Percentiles rank a stretch among this genome's conserved stretches.
phyloP scores from a whole-genome alignment of 305 asterid species.

The Coffea humblotiana region DNA sequence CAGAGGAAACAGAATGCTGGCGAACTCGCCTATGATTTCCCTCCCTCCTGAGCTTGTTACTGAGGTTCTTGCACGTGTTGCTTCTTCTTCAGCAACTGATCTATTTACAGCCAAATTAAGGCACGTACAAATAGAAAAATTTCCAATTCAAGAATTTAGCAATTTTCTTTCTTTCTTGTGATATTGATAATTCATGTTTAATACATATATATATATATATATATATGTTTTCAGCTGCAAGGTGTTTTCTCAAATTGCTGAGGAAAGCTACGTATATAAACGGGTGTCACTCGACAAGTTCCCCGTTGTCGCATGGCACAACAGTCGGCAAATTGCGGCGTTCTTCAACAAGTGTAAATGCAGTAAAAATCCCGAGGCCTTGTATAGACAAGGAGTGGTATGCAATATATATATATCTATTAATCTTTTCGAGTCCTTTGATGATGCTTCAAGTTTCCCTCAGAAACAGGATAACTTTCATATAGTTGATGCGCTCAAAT shows the following conservation, averaged over 20 bases:
- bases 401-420: too few relatives aligned
- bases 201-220: too few relatives aligned
- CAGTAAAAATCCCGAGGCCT: neutral
- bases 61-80: too few relatives aligned
- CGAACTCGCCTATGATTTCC: neutral
- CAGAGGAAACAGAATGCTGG: neutral
- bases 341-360: neutral
- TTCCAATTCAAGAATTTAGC: neutral
- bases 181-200: neutral
- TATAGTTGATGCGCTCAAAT: too few relatives aligned
- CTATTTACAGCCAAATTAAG: neutral
- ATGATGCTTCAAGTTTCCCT: too few relatives aligned
- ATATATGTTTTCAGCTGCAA: neutral
- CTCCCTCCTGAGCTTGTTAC: neutral
- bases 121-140: neutral
- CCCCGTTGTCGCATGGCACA: neutral
- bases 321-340: neutral
- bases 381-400: neutral
- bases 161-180: neutral
- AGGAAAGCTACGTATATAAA: neutral
- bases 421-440: too few relatives aligned
- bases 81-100: neutral
- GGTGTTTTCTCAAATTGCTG: neutral
- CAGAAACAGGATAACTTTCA: too few relatives aligned
- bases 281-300: neutral